Base-by-base conservation (phyloP, 2,329 filamentous ascomycete genomes). In the Tetracladium maxilliforme region DNA sequence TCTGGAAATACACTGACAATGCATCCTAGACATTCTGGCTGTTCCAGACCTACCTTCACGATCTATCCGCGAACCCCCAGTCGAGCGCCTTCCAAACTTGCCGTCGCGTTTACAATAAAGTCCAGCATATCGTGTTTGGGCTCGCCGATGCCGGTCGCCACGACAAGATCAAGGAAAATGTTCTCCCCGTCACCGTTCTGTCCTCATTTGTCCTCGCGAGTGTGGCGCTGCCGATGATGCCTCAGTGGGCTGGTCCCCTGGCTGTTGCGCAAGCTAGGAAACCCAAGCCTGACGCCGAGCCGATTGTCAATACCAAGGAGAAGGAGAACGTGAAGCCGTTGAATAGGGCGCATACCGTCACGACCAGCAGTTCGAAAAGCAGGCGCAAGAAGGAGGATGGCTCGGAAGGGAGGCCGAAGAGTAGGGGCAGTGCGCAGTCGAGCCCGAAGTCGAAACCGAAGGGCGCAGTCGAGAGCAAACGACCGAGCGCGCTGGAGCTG, bases 51-150 rank as follows among this genome's bases (percentile, higher is more conserved):
- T 86, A 90, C 45, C 68, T 90, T 16, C 76, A 81, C 57, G 82
- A 90, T 46, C 69, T 90, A 33, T 68, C 78, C 28, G 58, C 42
- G 21, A 79, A 77, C 30, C 81, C 81, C 3, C 75, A 78, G 45
- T 75, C 77, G 32, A 69, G 74, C 40, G 65, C 77, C 24, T 90
- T 90, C 54, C 75, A 80, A 52, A 87, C 78, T 24, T 87, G 81
- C 44, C 70, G 79, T 31, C 63, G 82, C 42, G 72, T 90, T 38
- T 87, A 86, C 56, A 90, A 90, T 53, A 83, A 82, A 51, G 79
- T 90, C 19, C 81, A 90, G 51, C 73, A 82, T 49, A 82, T 90
- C 39, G 80, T 90, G 14, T 90, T 90, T 47, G 81, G 81, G 12
- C 61, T 78, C 14, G 64, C 73, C 17, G 80, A 87, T 41, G 62